A percentile compares a stretch with the other conserved stretches of the same genome.
Conservation (phyloP, 768 basidiomycete species). For the Lentinula sp. region DNA sequence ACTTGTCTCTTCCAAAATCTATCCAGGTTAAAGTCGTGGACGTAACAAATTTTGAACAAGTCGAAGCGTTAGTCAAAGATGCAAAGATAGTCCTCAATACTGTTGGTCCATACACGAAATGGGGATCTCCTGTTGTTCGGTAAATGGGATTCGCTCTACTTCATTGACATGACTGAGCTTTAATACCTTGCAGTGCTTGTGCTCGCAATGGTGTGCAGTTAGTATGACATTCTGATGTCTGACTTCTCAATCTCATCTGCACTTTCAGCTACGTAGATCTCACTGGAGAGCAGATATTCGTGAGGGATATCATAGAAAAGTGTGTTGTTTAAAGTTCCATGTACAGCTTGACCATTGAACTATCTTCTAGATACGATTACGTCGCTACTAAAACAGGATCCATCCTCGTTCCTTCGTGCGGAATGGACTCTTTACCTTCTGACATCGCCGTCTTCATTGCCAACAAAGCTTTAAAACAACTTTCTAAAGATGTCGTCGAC, state of each 20-base stretch:
- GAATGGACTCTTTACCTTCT: conserved; percentile 72
- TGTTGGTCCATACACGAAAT: conserved; percentile 70
- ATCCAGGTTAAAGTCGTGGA: conserved; percentile 52
- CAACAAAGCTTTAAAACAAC: conserved; percentile 58
- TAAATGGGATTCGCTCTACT: conserved; percentile 23
- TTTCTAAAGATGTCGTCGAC: conserved; percentile 15
- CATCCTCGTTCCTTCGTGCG: conserved; percentile 75
- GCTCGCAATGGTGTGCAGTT: conserved; percentile 63
- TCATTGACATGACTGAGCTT: background rate
- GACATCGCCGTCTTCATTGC: conserved; percentile 67
- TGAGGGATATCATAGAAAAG: conserved; percentile 55
- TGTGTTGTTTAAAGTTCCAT: conserved; percentile 23
- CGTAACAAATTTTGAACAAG: conserved; percentile 42
- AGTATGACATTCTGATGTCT: background rate
- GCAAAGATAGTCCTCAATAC: conserved; percentile 70
- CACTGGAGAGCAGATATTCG: conserved; percentile 68
- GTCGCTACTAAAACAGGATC: conserved; percentile 63
- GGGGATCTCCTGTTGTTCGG: conserved; percentile 69
- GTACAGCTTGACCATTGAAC: conserved; percentile 8
- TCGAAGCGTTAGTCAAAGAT: conserved; percentile 52
- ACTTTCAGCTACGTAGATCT: conserved; percentile 65
- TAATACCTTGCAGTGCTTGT: conserved; percentile 47
- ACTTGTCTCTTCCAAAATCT: conserved; percentile 36
- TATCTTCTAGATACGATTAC: conserved; percentile 53
- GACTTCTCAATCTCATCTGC: background rate